Percentiles rank a stretch among this genome's conserved stretches.
phyloP scores from a whole-genome alignment of 176 grass and related monocot genomes.

The Tuctoria greenei region DNA sequence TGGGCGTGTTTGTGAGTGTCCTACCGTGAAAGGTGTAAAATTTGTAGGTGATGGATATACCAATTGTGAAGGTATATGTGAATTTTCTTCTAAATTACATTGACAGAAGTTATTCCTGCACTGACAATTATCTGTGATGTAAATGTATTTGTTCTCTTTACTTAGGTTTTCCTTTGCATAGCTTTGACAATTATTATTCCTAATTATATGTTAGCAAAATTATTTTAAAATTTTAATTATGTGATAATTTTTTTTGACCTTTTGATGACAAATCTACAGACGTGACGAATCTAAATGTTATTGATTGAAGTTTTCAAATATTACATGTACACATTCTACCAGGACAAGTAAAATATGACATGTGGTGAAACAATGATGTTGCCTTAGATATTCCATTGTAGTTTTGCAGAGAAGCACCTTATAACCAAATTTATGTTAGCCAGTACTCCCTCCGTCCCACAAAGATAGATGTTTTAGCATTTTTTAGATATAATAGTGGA shows the following conservation, averaged over 20 bases:
- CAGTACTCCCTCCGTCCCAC: too few relatives aligned
- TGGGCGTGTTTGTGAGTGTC: slow-evolving; percentile 89
- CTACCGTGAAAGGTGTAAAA: slow-evolving; percentile 75
- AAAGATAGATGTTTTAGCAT: too few relatives aligned
- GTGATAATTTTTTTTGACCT: not conserved
- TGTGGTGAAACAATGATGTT: slow-evolving; percentile 13
- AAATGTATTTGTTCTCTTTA: not conserved
- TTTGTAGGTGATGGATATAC: slow-evolving; percentile 88
- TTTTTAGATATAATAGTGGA: too few relatives aligned
- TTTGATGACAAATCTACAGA: not conserved
- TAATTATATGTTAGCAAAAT: not conserved
- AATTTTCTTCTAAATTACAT: slow-evolving; percentile 33
- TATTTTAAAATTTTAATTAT: not conserved
- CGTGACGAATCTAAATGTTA: not conserved
- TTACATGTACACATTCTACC: not conserved
- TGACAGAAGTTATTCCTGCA: slow-evolving; percentile 23
- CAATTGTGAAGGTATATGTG: slow-evolving; percentile 72
- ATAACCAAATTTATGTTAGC: not conserved
- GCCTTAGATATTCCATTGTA: not conserved
- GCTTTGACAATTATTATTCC: not conserved
- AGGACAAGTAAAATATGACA: not conserved
- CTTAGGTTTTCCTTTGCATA: not conserved
- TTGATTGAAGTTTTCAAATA: not conserved
- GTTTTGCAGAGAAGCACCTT: slow-evolving; percentile 8
- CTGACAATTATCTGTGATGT: not conserved